A percentile compares a stretch with the other conserved stretches of the same genome.
These are phyloP conservation scores for Coemansia sp. DNA, from an alignment of 192 early-diverging fungal species.

Conservation along the genomic window DNA sequence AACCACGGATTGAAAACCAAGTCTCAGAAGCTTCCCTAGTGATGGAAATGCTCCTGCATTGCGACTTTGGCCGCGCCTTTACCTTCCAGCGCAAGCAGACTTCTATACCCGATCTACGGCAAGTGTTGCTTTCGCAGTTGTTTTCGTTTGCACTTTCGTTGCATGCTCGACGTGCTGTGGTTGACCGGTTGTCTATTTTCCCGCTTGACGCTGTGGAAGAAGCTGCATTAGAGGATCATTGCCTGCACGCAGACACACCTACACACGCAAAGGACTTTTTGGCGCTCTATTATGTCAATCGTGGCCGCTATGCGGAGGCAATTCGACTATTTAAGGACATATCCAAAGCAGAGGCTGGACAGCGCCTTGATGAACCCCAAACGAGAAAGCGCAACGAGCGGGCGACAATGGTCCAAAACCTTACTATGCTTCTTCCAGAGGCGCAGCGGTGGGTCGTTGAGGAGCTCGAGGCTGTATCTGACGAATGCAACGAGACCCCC, in stretches of 20 bases:
- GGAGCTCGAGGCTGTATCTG: slow-evolving; percentile 19
- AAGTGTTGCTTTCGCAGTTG: slow-evolving; percentile 41
- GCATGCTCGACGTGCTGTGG: slow-evolving; percentile 11
- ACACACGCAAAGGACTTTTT: slow-evolving; percentile 42
- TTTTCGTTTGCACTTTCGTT: slow-evolving; percentile 39
- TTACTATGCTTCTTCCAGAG: slow-evolving; percentile 39
- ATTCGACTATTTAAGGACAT: slow-evolving; percentile 38
- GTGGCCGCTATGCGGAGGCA: slow-evolving; percentile 44
- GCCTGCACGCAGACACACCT: slow-evolving; percentile 14
- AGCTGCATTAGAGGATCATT: slow-evolving; percentile 26
- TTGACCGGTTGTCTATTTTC: slow-evolving; percentile 29
- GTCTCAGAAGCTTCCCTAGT: slow-evolving; percentile 20
- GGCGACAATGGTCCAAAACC: slow-evolving; percentile 32
- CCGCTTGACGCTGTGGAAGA: slow-evolving; percentile 42
- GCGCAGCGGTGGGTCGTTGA: slow-evolving; percentile 38
- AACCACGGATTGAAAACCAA: slow-evolving; percentile 26
- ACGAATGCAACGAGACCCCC: not conserved
- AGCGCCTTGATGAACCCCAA: slow-evolving; percentile 15
- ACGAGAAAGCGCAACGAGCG: slow-evolving; percentile 39
- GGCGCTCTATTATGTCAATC: slow-evolving; percentile 47
- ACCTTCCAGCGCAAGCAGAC: slow-evolving; percentile 36
- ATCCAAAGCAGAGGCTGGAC: slow-evolving; percentile 13
- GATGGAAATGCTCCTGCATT: slow-evolving; percentile 43
- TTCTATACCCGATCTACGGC: slow-evolving; percentile 19
- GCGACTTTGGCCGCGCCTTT: slow-evolving; percentile 44